Base-by-base conservation (phyloP, 768 basidiomycete species). In the Hygrophorus pudorinus region DNA sequence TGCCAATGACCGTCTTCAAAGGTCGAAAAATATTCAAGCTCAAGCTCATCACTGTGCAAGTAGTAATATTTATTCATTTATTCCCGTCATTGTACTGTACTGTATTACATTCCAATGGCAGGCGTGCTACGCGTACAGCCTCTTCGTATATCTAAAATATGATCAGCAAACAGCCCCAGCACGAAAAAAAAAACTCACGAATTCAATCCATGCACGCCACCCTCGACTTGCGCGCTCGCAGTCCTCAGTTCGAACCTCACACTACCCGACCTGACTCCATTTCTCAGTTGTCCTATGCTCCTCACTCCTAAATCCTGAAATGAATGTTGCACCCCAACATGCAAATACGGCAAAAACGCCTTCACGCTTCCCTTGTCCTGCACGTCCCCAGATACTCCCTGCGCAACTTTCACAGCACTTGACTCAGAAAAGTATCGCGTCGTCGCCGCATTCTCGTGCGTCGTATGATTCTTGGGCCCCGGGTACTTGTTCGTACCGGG, bases 311-410 rank as follows among this genome's bases (percentile, higher is more conserved):
- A 73, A 52, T 99, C 94, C 68, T 99, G 94, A 51, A 97, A 68
- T 51, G 89, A 92, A 64, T 97, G 93, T 63, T 97, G 93, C 31
- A 91, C 68, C 3, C 88, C 88, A 3, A 75, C 73, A 45, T 85
- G 65, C 29, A 91, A 65, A 58, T 89, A 92, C 2, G 93, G 94
- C 41, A 98, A 58, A 64, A 98, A 98, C 42, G 85, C 84, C 66
- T 79, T 83, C 53, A 97, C 79, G 48, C 87, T 89, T 5, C 96
- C 96, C 71, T 96, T 97, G 65, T 99, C 94, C 63, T 89, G 86
- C 9, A 98, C 94, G 55, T 97, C 91, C 10, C 94, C 94, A 10
- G 87, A 86, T 7, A 99, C 94, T 48, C 91, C 91, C 62, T 93
- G 89, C 1, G 93, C 94, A 31, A 99, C 96, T 70, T 97, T 96